Conservation (phyloP, 2,329 filamentous ascomycete species). For the Endothia cerciana region DNA sequence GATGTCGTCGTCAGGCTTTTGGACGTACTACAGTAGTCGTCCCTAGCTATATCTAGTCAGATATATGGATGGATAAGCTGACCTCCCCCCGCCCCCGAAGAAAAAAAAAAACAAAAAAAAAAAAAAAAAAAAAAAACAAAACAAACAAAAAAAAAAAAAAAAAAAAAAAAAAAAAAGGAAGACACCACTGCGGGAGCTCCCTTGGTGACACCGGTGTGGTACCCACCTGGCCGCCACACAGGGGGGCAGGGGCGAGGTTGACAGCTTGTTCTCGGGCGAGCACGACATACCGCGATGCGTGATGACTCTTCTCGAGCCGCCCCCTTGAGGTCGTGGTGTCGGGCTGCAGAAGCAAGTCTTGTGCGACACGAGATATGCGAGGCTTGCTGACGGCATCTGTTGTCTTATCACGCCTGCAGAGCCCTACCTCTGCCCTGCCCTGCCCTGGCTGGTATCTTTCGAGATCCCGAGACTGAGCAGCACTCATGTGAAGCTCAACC, state of each 20-base stretch:
- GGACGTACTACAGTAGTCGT: too few relatives aligned
- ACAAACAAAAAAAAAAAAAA: too few relatives aligned
- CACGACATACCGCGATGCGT: not conserved
- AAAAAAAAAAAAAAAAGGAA: too few relatives aligned
- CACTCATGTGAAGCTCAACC: not conserved
- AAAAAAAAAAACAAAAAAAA: not conserved
- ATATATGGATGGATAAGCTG: too few relatives aligned
- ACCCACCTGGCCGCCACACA: not conserved
- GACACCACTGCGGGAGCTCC: constrained; percentile 23
- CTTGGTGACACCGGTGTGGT: constrained; percentile 10
- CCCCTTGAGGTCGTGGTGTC: too few relatives aligned
- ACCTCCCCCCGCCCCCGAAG: too few relatives aligned
- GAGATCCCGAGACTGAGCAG: not conserved
- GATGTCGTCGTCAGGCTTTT: too few relatives aligned
- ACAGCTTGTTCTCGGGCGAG: not conserved
- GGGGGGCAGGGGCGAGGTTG: too few relatives aligned
- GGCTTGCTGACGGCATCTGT: not conserved
- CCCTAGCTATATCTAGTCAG: too few relatives aligned
- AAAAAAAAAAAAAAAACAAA: not conserved
- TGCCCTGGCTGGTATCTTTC: not conserved
- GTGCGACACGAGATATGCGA: constrained; percentile 1
- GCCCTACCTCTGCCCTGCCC: not conserved
- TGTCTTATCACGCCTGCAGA: not conserved
- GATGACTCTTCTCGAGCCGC: not conserved
- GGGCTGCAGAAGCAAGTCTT: not conserved